A percentile compares a stretch with the other conserved stretches of the same genome.
Evolutionary conservation across 768 basidiomycete genomes (phyloP).

Genomic region (Russula compacta): DNA sequence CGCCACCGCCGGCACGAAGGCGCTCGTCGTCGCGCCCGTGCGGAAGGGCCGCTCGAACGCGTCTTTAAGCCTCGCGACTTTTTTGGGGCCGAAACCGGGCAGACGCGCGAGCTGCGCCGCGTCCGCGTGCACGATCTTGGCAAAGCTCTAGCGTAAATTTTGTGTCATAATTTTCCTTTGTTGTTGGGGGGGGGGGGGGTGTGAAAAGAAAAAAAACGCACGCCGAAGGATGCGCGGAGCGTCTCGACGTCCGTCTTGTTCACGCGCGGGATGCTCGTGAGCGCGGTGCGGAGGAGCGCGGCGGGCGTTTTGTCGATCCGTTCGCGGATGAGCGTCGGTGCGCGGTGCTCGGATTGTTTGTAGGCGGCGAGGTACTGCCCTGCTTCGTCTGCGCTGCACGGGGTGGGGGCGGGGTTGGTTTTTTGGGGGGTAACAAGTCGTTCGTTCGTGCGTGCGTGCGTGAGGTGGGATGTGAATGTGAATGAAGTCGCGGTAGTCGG

Average conservation of each 20-base stretch:
- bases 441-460: too few relatives aligned
- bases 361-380: slow-evolving; percentile 84
- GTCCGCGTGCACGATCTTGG: slow-evolving; percentile 65
- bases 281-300: slow-evolving; percentile 66
- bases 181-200: background rate
- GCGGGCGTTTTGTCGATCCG: slow-evolving; percentile 83
- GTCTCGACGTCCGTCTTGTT: slow-evolving; percentile 98
- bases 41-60: slow-evolving; percentile 87
- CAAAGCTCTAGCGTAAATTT: slow-evolving; percentile 67
- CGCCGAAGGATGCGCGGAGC: slow-evolving; percentile 83
- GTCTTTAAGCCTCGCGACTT: slow-evolving; percentile 83
- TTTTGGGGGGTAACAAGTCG: too few relatives aligned
- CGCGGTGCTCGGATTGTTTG: slow-evolving; percentile 90
- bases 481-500: too few relatives aligned
- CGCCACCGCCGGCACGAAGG: slow-evolving; percentile 14
- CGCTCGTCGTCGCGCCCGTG: slow-evolving; percentile 48
- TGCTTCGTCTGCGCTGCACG: slow-evolving; percentile 85
- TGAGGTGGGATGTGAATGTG: background rate
- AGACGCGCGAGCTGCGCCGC: slow-evolving; percentile 69
- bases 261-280: slow-evolving; percentile 87
- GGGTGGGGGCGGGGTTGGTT: too few relatives aligned
- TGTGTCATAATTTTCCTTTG: background rate
- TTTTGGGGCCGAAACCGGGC: slow-evolving; percentile 90
- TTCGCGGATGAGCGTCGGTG: slow-evolving; percentile 92
- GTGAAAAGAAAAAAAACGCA: slow-evolving; percentile 31